Percentiles rank a stretch among this genome's conserved stretches.
Evolutionary conservation across 306 rosid species (phyloP).

Genomic region (Begonia fuchsioides): DNA sequence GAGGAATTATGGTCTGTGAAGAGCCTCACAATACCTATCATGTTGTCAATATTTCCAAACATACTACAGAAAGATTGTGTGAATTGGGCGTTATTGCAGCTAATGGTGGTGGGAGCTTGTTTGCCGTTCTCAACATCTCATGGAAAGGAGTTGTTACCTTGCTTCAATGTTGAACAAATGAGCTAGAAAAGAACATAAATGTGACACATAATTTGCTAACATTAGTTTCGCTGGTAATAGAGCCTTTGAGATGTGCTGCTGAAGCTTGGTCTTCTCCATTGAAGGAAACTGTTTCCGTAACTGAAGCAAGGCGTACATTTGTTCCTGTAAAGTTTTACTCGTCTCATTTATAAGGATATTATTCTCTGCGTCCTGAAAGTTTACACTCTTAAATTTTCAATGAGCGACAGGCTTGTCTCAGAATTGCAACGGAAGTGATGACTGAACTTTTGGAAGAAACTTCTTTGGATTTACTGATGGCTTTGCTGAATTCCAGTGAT

Average conservation of each 20-base stretch:
- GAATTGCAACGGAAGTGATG: constrained; percentile 36
- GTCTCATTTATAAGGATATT: constrained; percentile 42
- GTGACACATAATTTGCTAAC: constrained; percentile 33
- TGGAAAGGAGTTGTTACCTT: constrained; percentile 91
- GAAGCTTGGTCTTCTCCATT: constrained; percentile 49
- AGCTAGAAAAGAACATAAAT: constrained; percentile 27
- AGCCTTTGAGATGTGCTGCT: constrained; percentile 55
- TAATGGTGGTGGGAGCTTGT: constrained; percentile 66
- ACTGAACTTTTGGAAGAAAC: constrained; percentile 67
- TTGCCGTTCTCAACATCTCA: constrained; percentile 56
- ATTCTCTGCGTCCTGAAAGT: constrained; percentile 42
- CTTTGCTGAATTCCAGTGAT: constrained; percentile 47
- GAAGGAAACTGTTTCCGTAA: constrained; percentile 40
- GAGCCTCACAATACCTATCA: constrained; percentile 22
- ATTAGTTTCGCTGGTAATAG: constrained; percentile 46
- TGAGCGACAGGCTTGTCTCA: constrained; percentile 37
- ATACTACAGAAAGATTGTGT: constrained; percentile 44
- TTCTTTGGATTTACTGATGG: constrained; percentile 42
- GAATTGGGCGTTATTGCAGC: constrained; percentile 77
- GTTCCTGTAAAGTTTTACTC: constrained; percentile 78
- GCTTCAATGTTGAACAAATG: constrained; percentile 61
- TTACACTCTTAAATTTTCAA: constrained; percentile 41
- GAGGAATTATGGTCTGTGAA: constrained; percentile 15
- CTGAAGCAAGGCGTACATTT: constrained; percentile 66
- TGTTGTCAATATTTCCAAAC: constrained; percentile 38